A percentile compares a stretch with the other conserved stretches of the same genome.
Evolutionary conservation across 345 rosid genomes (phyloP).

Genomic region (Lepidium sativum): DNA sequence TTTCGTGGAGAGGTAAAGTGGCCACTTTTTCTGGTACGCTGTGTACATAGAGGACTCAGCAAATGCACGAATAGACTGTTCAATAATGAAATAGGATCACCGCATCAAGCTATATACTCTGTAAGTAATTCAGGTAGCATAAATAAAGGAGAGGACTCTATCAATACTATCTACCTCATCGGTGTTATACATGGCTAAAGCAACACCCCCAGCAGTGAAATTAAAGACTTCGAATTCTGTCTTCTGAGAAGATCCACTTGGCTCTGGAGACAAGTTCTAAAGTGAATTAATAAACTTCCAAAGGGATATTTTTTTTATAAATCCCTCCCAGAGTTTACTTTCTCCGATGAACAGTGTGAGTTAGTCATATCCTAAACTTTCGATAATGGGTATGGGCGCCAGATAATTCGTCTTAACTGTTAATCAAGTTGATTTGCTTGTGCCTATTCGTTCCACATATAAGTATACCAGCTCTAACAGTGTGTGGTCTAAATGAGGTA

Average conservation of each 20-base stretch:
- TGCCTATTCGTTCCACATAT: not conserved
- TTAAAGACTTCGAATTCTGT: slow-evolving; percentile 63
- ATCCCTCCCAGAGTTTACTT: not conserved
- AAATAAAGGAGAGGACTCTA: not conserved
- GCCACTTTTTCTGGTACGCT: slow-evolving; percentile 89
- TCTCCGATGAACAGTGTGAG: not conserved
- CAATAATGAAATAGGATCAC: not conserved
- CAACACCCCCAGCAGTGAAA: slow-evolving; percentile 85
- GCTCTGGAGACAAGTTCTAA: slow-evolving; percentile 38
- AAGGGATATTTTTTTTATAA: too few species aligned
- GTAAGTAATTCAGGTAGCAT: slow-evolving; percentile 6
- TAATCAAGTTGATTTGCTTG: not conserved
- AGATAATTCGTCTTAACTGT: not conserved
- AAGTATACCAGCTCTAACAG: not conserved
- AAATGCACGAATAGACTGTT: slow-evolving; percentile 75
- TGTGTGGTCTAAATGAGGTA: not conserved
- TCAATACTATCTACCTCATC: slow-evolving; percentile 56
- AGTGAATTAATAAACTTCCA: not conserved
- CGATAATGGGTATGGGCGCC: not conserved
- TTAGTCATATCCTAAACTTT: not conserved
- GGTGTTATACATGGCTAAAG: slow-evolving; percentile 86
- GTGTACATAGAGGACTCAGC: slow-evolving; percentile 87
- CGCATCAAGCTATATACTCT: slow-evolving; percentile 2
- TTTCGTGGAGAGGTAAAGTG: slow-evolving; percentile 93
- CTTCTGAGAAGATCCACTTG: slow-evolving; percentile 52